Conservation (phyloP, 108 stramenopile genomes). For the Fistulifera pelliculosa region DNA sequence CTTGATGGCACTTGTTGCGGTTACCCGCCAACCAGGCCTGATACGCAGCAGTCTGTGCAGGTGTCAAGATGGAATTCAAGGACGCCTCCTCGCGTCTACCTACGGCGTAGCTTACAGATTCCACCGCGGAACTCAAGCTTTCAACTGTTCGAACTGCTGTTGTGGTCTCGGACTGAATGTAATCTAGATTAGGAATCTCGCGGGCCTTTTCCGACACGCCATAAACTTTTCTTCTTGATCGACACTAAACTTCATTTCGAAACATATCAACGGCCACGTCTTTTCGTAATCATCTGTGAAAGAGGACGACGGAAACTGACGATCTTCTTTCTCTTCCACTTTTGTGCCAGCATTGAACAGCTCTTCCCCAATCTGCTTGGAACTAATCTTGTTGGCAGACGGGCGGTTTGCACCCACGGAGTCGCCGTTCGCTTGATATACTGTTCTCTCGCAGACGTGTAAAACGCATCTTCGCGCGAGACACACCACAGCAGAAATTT, state of each 20-base stretch:
- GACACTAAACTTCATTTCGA: constrained; percentile 72
- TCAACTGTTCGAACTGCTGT: constrained; percentile 41
- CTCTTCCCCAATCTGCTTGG: constrained; percentile 77
- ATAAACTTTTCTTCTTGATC: constrained; percentile 79
- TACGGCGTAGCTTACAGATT: constrained; percentile 42
- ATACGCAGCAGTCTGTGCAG: constrained; percentile 44
- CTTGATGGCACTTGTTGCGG: constrained; percentile 21
- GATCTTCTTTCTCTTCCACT: constrained; percentile 12
- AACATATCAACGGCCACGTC: constrained; percentile 79
- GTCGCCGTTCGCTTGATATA: constrained; percentile 12
- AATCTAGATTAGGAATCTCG: constrained; percentile 20
- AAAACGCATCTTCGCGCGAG: constrained; percentile 42
- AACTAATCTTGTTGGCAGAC: constrained; percentile 53
- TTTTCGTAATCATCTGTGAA: constrained; percentile 31
- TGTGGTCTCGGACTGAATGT: constrained; percentile 33
- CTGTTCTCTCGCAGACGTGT: constrained; percentile 42
- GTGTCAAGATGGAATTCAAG: constrained; percentile 50
- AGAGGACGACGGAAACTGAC: constrained; percentile 10
- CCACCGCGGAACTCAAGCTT: constrained; percentile 43
- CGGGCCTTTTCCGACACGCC: constrained; percentile 30
- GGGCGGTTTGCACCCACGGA: constrained; percentile 7
- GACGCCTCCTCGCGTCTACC: constrained; percentile 35
- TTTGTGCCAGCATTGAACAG: constrained; percentile 40
- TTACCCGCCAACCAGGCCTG: constrained; percentile 55
- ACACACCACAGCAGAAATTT: constrained; percentile 65